A percentile compares a stretch with the other conserved stretches of the same genome.
phyloP scores from a whole-genome alignment of 192 early-diverging fungal species.

The Coemansia pectinata region DNA sequence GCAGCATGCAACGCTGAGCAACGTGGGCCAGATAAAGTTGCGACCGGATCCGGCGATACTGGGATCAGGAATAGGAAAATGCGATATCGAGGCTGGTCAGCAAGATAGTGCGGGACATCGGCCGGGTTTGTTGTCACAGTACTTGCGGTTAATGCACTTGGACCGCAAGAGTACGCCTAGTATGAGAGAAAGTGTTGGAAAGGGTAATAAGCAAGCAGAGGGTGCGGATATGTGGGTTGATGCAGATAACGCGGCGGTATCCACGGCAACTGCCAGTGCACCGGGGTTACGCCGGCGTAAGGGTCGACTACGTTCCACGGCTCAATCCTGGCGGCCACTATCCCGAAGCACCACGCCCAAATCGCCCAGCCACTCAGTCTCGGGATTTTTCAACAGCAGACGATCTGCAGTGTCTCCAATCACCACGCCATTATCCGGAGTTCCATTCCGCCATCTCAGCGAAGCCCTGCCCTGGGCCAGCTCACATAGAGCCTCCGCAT shows the following conservation, averaged over 20 bases:
- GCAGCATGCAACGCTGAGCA: constrained; percentile 17
- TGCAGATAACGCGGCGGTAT: background rate
- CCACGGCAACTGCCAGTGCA: background rate
- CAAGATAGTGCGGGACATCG: constrained; percentile 9
- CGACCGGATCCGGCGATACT: constrained; percentile 27
- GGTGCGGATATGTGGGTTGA: background rate
- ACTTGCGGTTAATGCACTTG: constrained; percentile 37
- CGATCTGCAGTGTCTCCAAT: background rate
- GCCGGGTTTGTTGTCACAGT: constrained; percentile 39
- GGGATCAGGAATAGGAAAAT: constrained; percentile 7
- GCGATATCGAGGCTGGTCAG: background rate
- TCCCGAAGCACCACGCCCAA: background rate
- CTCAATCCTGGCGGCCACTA: background rate
- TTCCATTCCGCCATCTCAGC: constrained; percentile 47
- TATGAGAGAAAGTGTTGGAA: background rate
- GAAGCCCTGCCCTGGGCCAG: constrained; percentile 42
- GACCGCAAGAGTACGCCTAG: constrained; percentile 9
- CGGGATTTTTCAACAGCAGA: constrained; percentile 21
- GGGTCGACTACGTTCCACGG: background rate
- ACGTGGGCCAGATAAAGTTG: constrained; percentile 41
- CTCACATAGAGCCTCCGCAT: constrained; percentile 31
- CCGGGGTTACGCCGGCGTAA: constrained; percentile 4
- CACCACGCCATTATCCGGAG: constrained; percentile 16
- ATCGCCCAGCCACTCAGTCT: background rate
- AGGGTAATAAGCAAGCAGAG: background rate